Evolutionary conservation across 331 rosid species (phyloP), one percentile per base, ranked within the genome.

Genomic region (Acacia concinna): DNA sequence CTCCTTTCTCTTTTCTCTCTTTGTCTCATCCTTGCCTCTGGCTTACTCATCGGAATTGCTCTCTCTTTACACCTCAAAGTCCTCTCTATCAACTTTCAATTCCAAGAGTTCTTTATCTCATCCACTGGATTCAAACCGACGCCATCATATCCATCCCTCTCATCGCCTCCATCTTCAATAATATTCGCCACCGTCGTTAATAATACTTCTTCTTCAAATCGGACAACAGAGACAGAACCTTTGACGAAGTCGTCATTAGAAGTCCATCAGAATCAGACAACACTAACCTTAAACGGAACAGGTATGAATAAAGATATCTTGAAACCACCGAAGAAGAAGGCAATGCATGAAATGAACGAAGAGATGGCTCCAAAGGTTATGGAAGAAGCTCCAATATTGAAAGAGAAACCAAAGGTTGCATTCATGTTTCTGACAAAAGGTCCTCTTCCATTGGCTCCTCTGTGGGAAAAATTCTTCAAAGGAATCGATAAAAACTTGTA

Each of bases 361-460:
- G 81, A 83, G 7, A 27, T 91, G 87, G 87, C 31, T 51, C 81
- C 88, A 0, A 28, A 44, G 85, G 66, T 73, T 47, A 13, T 31
- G 17, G 32, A 59, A 10, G 9, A 59, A 14, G 10, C 30, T 0
- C 94, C 96, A 5, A 84, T 87, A 6, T 84, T 86, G 75, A 77
- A 80, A 10, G 60, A 66, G 4, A 80, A 81, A 32, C 90, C 91
- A 30, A 94, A 94, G 80, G 87, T 94, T 66, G 97, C 97, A 10
- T 93, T 93, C 79, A 40, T 93, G 91, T 93, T 90, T 80, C 63
- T 93, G 83, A 86, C 91, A 11, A 93, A 85, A 84, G 94, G 94
- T 25, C 59, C 77, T 56, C 78, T 91, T 54, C 13, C 64, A 1
- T 27, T 93, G 91, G 94, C 92, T 81, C 94, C 94, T 23, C 73